Base-by-base conservation (phyloP, 129 eudicot genomes). In the Mikania micrantha region DNA sequence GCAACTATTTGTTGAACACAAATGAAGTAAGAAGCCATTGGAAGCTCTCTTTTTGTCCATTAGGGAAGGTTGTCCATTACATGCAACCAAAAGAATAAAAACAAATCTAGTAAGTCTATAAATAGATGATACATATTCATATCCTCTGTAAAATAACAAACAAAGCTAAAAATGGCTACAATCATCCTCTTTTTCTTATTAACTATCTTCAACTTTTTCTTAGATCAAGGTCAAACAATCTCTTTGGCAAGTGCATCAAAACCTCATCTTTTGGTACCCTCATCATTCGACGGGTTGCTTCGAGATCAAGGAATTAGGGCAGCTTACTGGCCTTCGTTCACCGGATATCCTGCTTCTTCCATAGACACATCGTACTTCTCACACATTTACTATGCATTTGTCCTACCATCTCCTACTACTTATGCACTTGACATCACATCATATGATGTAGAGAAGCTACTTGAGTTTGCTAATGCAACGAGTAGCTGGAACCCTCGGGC, bases 271-370 rank as follows among this genome's bases (percentile, higher is more conserved):
- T 53, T 20, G 7, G 66, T 2, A 32, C 28, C 77, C 13, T 6
- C 56, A 2, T 61, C 53, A 8, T 24, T n/a, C 2, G 32, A 19
- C 5, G 42, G 54, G 38, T 47, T 63, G 63, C 73, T 47, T 62
- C 73, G 72, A 4, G 36, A 27, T 56, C 20, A 28, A 31, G 82
- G 82, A 17, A 42, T 81, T 65, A 65, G 75, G 53, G 86, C 81
- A 0, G 87, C 87, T 6, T 82, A 82, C 36, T 82, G 76, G 78
- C 87, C 87, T 7, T 82, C 87, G 38, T 82, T 74, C 53, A 48
- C 70, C 0, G 83, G 73, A 29, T 78, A 74, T 50, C 83, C 83
- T 0, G 78, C 87, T 52, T 82, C 81, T 22, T 53, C 79, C 17
- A 75, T 78, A 4, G 59, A 82, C 60, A 75, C 81, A 0, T 69